These are phyloP conservation scores for Dentipellis fragilis DNA, from an alignment of 768 basidiomycete species.

Conservation along the genomic window DNA sequence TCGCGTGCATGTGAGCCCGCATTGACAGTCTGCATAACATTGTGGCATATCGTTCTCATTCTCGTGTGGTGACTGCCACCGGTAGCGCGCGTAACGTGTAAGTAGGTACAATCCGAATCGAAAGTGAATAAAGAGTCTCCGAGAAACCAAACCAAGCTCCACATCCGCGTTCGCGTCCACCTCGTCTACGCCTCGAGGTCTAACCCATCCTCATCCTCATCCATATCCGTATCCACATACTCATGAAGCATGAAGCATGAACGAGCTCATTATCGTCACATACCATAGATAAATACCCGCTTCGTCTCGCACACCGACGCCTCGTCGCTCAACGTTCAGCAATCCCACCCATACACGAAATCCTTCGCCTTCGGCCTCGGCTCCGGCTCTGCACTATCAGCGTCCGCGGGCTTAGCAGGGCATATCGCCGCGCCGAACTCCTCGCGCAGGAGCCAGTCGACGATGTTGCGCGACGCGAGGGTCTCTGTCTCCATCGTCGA, in stretches of 20 bases:
- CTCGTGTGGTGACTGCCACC: too few relatives aligned
- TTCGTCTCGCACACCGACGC: too few relatives aligned
- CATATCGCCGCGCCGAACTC: slow-evolving; percentile 68
- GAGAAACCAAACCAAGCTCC: neutral
- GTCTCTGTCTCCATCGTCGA: slow-evolving; percentile 95
- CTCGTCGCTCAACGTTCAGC: neutral
- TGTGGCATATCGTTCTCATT: too few relatives aligned
- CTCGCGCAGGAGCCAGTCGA: slow-evolving; percentile 68
- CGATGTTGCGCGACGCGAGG: slow-evolving; percentile 70
- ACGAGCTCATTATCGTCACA: neutral
- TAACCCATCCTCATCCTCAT: neutral
- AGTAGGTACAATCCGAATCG: too few relatives aligned
- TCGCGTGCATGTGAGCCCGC: too few relatives aligned
- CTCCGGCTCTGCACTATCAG: slow-evolving; percentile 10
- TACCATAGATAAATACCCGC: neutral
- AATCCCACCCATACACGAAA: slow-evolving; percentile 17
- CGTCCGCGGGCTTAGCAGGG: slow-evolving; percentile 16
- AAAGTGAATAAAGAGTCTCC: too few relatives aligned
- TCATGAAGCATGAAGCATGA: neutral
- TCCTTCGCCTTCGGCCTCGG: slow-evolving; percentile 2
- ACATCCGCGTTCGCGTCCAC: neutral
- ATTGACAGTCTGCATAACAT: too few relatives aligned
- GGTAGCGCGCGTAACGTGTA: too few relatives aligned
- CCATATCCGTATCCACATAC: neutral
- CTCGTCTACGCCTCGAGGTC: neutral